Evolutionary conservation across 805 yeast genomes (phyloP).

Genomic region (Helenozyma baotianmanensis): DNA sequence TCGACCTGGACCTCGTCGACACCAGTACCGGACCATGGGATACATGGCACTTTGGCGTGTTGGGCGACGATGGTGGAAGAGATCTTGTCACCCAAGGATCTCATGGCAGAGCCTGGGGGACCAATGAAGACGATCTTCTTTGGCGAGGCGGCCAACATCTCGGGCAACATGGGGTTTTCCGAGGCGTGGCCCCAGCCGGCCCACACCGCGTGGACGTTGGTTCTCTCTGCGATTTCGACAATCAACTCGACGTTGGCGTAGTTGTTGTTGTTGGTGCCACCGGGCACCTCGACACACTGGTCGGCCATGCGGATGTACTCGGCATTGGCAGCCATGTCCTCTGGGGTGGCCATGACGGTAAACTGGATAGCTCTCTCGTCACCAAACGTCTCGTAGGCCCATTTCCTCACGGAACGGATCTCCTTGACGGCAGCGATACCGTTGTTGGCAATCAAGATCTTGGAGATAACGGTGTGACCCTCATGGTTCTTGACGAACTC

Average conservation of each 20-base stretch:
- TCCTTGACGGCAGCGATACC: constrained; percentile 99
- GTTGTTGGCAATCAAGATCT: constrained; percentile 90
- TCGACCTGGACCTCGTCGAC: constrained; percentile 78
- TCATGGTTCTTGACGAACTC: constrained; percentile 81
- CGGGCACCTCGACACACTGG: constrained; percentile 96
- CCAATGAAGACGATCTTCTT: constrained; percentile 91
- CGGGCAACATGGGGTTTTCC: constrained; percentile 96
- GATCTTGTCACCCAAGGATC: constrained; percentile 98
- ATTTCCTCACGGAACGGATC: constrained; percentile 93
- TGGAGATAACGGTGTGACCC: constrained; percentile 93
- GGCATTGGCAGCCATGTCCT: constrained; percentile 93
- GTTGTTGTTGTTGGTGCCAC: constrained; percentile 98
- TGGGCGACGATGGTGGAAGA: constrained; percentile 98
- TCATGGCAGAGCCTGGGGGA: constrained; percentile 99
- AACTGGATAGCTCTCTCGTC: constrained; percentile 90
- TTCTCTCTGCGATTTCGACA: constrained; percentile 95
- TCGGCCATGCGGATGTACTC: constrained; percentile 99
- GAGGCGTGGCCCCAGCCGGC: constrained; percentile 99
- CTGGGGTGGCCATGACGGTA: constrained; percentile 99
- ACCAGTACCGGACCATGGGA: constrained; percentile 99
- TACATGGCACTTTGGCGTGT: constrained; percentile 97
- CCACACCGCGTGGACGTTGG: constrained; percentile 98
- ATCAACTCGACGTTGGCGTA: constrained; percentile 97
- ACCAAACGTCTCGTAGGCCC: constrained; percentile 99
- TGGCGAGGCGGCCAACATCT: constrained; percentile 87